Evolutionary conservation across 2,329 filamentous ascomycete species (phyloP), one percentile per base, ranked within the genome.

Genomic region (Pyrenophora tritici-repentis): DNA sequence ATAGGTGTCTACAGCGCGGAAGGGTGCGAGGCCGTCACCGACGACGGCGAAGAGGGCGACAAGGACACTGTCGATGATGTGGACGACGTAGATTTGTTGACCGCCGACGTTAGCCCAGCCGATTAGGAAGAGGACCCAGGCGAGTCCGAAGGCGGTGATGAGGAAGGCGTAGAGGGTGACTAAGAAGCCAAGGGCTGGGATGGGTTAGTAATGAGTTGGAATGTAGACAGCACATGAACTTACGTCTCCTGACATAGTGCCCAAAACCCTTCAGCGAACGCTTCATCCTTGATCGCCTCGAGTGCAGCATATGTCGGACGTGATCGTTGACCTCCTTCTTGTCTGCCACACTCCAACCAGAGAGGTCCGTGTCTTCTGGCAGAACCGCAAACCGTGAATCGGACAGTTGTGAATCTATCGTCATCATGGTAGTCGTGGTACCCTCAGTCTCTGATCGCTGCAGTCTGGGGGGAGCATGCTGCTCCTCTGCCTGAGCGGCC

Each of bases 111-210:
- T 91, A 67, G 94, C 90, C 90, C 90, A 95, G 40, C 83, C 89
- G 68, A 96, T 96, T 47, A 95, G 78, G 74, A 93, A 94, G n/a
- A 95, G 81, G 1, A 96, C 90, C 91, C 90, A 96, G 0, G 89
- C 89, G 10, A 93, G 79, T 65, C 90, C 90, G 62, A 95, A 96
- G 0, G 92, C 78, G 0, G 90, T 94, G 62, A 96, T 92, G 16
- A 93, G 79, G 1, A 83, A 86, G 7, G 90, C 90, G 71, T 96
- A 96, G 3, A 95, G 75, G 0, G 90, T 94, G 51, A 96, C 88
- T 47, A 92, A 81, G 67, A 94, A 90, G 1, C 91, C 91, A 32
- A 96, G 79, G 1, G 91, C 82, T 85, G 49, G 14, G 3, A 13
- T 7, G 14, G 32, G 48, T 62, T 57, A 66, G 51, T 40, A 39